Evolutionary conservation across 2,329 filamentous ascomycete genomes (phyloP).

Genomic region (Macrophomina pseudophaseolina): DNA sequence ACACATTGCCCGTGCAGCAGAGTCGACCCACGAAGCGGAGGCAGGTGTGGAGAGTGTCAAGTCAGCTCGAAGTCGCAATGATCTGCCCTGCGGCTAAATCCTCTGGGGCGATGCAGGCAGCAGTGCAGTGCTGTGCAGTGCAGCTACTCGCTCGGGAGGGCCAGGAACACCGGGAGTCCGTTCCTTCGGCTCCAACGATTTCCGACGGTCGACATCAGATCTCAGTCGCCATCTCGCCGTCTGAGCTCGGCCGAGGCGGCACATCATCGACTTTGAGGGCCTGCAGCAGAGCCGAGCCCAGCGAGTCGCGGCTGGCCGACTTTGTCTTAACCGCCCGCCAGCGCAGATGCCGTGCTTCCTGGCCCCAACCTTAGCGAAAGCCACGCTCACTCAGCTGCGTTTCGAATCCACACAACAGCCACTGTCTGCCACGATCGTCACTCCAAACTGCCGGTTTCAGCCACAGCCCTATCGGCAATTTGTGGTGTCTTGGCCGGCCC

Average conservation of each 20-base stretch:
- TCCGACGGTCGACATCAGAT: neutral
- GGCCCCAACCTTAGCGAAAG: neutral
- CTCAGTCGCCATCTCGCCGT: constrained; percentile 2
- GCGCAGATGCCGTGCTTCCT: neutral
- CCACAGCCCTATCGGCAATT: constrained; percentile 11
- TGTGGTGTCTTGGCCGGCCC: neutral
- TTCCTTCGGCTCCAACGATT: constrained; percentile 3
- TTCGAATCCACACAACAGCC: neutral
- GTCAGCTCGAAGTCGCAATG: neutral
- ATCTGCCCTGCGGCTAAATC: constrained; percentile 8
- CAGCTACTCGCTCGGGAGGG: neutral
- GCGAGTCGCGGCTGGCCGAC: neutral
- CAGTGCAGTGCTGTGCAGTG: neutral
- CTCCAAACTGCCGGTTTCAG: constrained; percentile 2
- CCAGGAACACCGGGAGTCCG: constrained; percentile 7
- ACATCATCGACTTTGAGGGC: neutral
- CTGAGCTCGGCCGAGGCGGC: constrained; percentile 16
- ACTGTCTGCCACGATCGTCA: neutral
- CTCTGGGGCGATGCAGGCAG: constrained; percentile 14
- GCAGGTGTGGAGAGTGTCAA: neutral
- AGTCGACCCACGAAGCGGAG: neutral
- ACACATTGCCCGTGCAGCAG: neutral
- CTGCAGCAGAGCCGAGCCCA: constrained; percentile 3
- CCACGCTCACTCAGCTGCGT: constrained; percentile 16
- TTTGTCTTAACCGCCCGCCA: neutral